phyloP scores from a whole-genome alignment of 345 rosid species.

The Rhizophora apiculata region DNA sequence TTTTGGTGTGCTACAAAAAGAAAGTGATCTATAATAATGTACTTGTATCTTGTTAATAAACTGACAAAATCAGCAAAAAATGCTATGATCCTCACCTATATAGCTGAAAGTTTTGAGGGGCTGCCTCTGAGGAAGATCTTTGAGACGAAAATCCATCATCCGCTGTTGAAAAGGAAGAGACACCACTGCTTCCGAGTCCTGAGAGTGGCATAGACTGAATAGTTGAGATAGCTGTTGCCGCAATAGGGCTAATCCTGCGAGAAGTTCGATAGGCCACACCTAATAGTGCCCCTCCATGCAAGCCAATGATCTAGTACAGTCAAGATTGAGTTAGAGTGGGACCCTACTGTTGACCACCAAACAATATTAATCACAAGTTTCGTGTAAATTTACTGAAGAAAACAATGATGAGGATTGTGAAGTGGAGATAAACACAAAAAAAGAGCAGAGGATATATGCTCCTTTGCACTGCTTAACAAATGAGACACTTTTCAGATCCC shows the following conservation, averaged over 20 bases:
- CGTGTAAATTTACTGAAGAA: background rate
- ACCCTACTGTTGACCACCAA: conserved; percentile 8
- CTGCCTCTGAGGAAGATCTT: conserved; percentile 69
- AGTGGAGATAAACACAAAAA: background rate
- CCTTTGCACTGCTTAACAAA: background rate
- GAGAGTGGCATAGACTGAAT: conserved; percentile 97
- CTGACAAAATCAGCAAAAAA: background rate
- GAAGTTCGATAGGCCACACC: conserved; percentile 96
- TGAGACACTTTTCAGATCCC: background rate
- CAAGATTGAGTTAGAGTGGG: conserved; percentile 18
- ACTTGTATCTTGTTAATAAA: background rate
- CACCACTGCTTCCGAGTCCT: conserved; percentile 81
- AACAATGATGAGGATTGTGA: background rate
- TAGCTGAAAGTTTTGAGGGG: conserved; percentile 85
- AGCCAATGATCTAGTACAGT: conserved; percentile 62
- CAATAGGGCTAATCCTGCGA: conserved; percentile 75
- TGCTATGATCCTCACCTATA: conserved; percentile 57
- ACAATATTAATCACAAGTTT: background rate
- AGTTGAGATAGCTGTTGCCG: conserved; percentile 92
- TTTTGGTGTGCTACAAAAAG: background rate
- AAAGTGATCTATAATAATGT: background rate
- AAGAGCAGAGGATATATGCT: background rate
- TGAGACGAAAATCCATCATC: conserved; percentile 79
- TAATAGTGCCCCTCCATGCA: conserved; percentile 97
- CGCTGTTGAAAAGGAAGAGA: conserved; percentile 69